Percentiles rank a stretch among this genome's conserved stretches.
These are phyloP conservation scores for Wickerhamomyces bovis DNA, from an alignment of 805 yeast genomes.

Conservation along the genomic window DNA sequence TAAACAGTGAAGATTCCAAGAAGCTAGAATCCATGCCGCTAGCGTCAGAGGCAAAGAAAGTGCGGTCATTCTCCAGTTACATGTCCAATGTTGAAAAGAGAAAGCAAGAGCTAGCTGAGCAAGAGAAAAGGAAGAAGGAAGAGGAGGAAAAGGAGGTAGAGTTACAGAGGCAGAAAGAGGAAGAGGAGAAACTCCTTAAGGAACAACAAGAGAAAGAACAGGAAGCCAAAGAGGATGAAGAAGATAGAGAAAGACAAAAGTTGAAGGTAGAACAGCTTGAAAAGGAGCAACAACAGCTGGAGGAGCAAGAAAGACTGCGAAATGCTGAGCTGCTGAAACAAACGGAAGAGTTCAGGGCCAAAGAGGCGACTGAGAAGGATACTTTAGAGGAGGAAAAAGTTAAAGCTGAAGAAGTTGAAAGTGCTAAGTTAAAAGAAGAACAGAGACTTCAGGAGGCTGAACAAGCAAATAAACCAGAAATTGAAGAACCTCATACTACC, in stretches of 20 bases:
- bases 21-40: background rate
- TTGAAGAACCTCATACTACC: background rate
- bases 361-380: background rate
- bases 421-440: background rate
- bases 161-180: background rate
- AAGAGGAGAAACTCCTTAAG: background rate
- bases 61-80: slow-evolving; percentile 4
- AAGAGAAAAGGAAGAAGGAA: slow-evolving; percentile 1
- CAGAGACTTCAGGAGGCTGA: background rate
- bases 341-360: background rate
- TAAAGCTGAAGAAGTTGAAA: background rate
- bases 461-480: too few species aligned
- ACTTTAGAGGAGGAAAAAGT: too few species aligned
- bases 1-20: background rate
- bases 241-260: slow-evolving; percentile 1
- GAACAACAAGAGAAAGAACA: slow-evolving; percentile 2
- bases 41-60: background rate
- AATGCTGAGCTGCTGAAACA: background rate
- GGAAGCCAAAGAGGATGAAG: slow-evolving; percentile 1
- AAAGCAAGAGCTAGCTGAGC: slow-evolving; percentile 4
- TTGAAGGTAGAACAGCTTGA: slow-evolving; percentile 1
- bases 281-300: background rate
- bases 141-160: background rate
- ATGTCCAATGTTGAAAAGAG: slow-evolving; percentile 2
- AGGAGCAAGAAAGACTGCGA: slow-evolving; percentile 3